A percentile compares a stretch with the other conserved stretches of the same genome.
phyloP scores from a whole-genome alignment of 768 basidiomycete genomes.

The Suillus variegatus region DNA sequence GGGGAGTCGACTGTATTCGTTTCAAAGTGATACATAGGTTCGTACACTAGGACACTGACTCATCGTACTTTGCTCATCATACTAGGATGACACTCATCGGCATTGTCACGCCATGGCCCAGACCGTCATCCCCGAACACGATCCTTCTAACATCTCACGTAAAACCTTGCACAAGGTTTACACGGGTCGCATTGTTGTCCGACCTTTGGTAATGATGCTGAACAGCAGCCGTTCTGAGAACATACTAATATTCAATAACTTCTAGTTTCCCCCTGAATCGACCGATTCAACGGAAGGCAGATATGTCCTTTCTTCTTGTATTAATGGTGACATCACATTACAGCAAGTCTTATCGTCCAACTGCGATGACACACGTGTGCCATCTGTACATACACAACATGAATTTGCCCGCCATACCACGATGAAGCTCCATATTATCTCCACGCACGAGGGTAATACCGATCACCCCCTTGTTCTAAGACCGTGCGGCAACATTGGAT shows the following conservation, averaged over 20 bases:
- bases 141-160: not conserved
- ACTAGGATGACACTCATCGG: not conserved
- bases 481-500: not conserved
- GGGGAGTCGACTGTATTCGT: too few species aligned
- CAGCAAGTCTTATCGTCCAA: too few species aligned
- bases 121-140: not conserved
- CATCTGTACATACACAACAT: not conserved
- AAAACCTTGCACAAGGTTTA: not conserved
- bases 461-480: not conserved
- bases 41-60: not conserved
- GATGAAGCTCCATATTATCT: not conserved
- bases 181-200: not conserved
- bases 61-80: not conserved
- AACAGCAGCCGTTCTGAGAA: not conserved
- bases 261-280: too few species aligned
- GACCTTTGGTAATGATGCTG: not conserved
- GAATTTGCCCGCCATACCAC: not conserved
- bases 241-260: too few species aligned
- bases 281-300: not conserved
- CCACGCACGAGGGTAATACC: not conserved
- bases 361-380: too few species aligned
- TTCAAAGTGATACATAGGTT: not conserved
- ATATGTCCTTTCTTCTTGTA: too few species aligned
- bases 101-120: not conserved
- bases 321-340: too few species aligned